These are phyloP conservation scores for Rhodotorula mucilaginosa DNA, from an alignment of 1,284 basidiomycete genomes.

Conservation along the genomic window DNA sequence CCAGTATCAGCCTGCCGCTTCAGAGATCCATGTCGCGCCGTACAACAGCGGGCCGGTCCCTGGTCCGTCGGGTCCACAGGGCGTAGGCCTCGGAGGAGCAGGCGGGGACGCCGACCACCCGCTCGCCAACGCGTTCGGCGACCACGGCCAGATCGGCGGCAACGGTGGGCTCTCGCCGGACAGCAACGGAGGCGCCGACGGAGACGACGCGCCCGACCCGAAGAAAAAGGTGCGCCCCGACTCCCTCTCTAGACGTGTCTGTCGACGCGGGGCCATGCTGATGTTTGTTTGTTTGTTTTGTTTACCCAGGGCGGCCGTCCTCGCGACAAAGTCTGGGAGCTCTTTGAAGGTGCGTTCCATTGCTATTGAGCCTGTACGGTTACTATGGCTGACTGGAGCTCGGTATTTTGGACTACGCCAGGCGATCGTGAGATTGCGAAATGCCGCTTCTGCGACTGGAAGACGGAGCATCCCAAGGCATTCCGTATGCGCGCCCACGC, in stretches of 20 bases:
- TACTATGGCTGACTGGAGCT: background rate
- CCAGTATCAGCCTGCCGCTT: background rate
- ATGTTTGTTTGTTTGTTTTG: no score
- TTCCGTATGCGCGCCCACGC: slow-evolving; percentile 45
- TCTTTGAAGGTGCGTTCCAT: slow-evolving; percentile 35
- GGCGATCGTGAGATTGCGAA: slow-evolving; percentile 29
- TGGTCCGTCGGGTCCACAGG: background rate
- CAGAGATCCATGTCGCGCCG: background rate
- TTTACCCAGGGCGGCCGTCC: slow-evolving; percentile 35
- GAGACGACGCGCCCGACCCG: background rate
- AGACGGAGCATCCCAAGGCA: slow-evolving; percentile 45
- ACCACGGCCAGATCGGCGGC: background rate
- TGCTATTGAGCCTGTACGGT: background rate
- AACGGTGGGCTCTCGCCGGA: background rate
- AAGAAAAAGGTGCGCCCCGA: slow-evolving; percentile 9
- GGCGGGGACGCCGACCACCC: background rate
- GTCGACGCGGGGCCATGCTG: background rate
- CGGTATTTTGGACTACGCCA: background rate
- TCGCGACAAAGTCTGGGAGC: slow-evolving; percentile 41
- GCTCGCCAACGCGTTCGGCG: background rate
- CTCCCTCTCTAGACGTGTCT: background rate
- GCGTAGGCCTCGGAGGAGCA: background rate
- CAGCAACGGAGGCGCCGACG: slow-evolving; percentile 5
- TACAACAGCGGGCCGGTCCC: background rate
- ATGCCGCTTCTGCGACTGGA: slow-evolving; percentile 44